phyloP scores from a whole-genome alignment of 129 eudicot species.

The Chrysanthemum lavandulifolium region DNA sequence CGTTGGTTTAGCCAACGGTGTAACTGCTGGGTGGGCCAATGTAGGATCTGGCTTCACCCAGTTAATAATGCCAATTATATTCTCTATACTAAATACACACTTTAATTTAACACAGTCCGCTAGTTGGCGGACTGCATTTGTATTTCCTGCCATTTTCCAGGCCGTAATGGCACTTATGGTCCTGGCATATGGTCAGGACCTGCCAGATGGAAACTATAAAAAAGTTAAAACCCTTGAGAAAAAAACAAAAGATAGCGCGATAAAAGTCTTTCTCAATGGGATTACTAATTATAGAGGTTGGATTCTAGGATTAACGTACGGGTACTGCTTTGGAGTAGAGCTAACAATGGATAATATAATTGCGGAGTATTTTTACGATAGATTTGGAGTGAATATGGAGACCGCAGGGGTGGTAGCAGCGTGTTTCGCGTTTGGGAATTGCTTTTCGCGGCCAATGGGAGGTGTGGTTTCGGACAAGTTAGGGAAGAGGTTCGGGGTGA shows the following conservation, averaged over 20 bases:
- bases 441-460: constrained; percentile 63
- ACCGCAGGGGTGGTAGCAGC: constrained; percentile 74
- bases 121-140: constrained; percentile 59
- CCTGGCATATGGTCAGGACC: constrained; percentile 57
- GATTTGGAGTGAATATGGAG: constrained; percentile 49
- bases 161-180: constrained; percentile 46
- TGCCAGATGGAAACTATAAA: constrained; percentile 49
- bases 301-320: constrained; percentile 60
- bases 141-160: constrained; percentile 53
- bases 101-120: constrained; percentile 25
- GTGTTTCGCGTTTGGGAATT: constrained; percentile 65
- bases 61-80: constrained; percentile 60
- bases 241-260: neutral
- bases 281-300: constrained; percentile 66
- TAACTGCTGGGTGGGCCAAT: constrained; percentile 84
- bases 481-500: constrained; percentile 68
- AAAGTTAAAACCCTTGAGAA: neutral
- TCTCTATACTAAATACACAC: constrained; percentile 26
- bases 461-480: constrained; percentile 67
- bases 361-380: constrained; percentile 65
- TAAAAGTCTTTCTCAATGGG: constrained; percentile 35
- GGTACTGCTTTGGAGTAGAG: constrained; percentile 67
- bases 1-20: constrained; percentile 63
- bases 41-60: constrained; percentile 71
- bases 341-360: constrained; percentile 67